Conservation (phyloP, 306 rosid genomes). For the Morella rubra region DNA sequence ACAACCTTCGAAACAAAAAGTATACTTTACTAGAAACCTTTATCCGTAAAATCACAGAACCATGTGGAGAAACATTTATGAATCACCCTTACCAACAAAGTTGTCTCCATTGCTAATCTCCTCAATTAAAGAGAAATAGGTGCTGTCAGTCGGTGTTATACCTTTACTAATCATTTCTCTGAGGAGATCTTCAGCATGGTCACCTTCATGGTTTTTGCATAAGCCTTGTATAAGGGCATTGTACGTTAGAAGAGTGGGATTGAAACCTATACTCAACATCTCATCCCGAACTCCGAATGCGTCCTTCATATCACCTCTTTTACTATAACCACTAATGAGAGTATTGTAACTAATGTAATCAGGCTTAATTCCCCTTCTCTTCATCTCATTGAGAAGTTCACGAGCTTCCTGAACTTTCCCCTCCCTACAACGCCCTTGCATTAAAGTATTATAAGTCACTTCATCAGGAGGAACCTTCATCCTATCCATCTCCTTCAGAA, state of each 20-base stretch:
- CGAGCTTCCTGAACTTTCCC: conserved; percentile 91
- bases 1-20: too few relatives aligned
- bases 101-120: conserved; percentile 45
- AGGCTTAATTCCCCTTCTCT: conserved; percentile 77
- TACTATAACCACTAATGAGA: conserved; percentile 82
- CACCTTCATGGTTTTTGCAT: conserved; percentile 67
- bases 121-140: conserved; percentile 61
- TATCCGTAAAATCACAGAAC: conserved; percentile 13
- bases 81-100: conserved; percentile 33
- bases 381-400: conserved; percentile 71
- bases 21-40: conserved; percentile 16
- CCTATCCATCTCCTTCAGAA: conserved; percentile 70
- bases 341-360: conserved; percentile 82
- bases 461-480: conserved; percentile 69
- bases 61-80: conserved; percentile 28
- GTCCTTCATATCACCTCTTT: conserved; percentile 68
- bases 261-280: conserved; percentile 69
- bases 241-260: conserved; percentile 87
- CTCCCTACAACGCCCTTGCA: conserved; percentile 79
- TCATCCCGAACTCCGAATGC: conserved; percentile 77
- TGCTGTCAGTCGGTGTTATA: conserved; percentile 72
- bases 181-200: conserved; percentile 80
- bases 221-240: conserved; percentile 80
- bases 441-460: conserved; percentile 80
- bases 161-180: conserved; percentile 77